A percentile compares a stretch with the other conserved stretches of the same genome.
phyloP scores from a whole-genome alignment of 495 filamentous ascomycete genomes.

The Penicillium subrubescens region DNA sequence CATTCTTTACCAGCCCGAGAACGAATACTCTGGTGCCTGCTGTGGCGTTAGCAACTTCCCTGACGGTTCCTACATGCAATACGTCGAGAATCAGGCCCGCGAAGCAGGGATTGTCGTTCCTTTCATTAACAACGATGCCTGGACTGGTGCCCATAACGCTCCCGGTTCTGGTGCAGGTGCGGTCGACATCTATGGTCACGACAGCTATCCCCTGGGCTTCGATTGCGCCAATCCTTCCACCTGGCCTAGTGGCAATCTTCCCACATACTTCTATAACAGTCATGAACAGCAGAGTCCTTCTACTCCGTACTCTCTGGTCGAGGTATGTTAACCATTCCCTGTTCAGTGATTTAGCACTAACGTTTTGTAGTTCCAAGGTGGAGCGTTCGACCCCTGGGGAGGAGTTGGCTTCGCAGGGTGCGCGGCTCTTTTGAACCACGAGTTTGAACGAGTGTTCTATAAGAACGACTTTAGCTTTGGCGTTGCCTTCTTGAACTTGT shows the following conservation, averaged over 20 bases:
- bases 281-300: slow-evolving; percentile 62
- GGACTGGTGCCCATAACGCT: slow-evolving; percentile 58
- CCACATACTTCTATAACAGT: slow-evolving; percentile 44
- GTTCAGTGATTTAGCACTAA: slow-evolving; percentile 13
- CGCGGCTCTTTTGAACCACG: slow-evolving; percentile 60
- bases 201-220: slow-evolving; percentile 70
- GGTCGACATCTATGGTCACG: slow-evolving; percentile 79
- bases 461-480: slow-evolving; percentile 74
- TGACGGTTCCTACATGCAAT: slow-evolving; percentile 66
- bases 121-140: slow-evolving; percentile 75
- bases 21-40: slow-evolving; percentile 62
- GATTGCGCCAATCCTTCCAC: slow-evolving; percentile 56
- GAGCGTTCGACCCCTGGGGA: slow-evolving; percentile 77
- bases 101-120: slow-evolving; percentile 73
- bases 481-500: slow-evolving; percentile 62
- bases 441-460: slow-evolving; percentile 78
- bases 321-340: slow-evolving; percentile 38
- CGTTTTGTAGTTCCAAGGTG: slow-evolving; percentile 63
- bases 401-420: slow-evolving; percentile 68
- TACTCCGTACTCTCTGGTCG: slow-evolving; percentile 69
- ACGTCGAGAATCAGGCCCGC: slow-evolving; percentile 66
- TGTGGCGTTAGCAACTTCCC: slow-evolving; percentile 48
- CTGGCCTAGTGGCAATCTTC: slow-evolving; percentile 52
- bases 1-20: slow-evolving; percentile 78
- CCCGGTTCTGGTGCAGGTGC: slow-evolving; percentile 63